These are phyloP conservation scores for Friedmanniomyces endolithicus DNA, from an alignment of 495 filamentous ascomycete genomes.

Conservation along the genomic window DNA sequence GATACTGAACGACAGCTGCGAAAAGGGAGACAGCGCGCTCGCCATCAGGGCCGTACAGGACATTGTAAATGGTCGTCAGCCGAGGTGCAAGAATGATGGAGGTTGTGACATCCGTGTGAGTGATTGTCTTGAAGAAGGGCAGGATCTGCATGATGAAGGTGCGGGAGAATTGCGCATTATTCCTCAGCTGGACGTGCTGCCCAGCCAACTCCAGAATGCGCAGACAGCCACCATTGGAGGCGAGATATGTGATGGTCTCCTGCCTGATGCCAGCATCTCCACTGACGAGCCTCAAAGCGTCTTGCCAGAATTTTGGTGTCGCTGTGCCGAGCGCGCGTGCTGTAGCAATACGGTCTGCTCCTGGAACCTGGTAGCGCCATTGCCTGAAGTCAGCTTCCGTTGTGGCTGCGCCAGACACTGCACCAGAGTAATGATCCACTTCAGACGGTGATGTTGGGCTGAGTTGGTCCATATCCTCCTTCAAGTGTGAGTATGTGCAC, in stretches of 20 bases:
- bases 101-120: constrained; percentile 38
- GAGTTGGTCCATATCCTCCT: not conserved
- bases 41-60: constrained; percentile 43
- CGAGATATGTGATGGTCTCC: constrained; percentile 2
- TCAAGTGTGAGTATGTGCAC: not conserved
- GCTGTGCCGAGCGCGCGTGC: not conserved
- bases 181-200: constrained; percentile 3
- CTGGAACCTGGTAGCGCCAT: not conserved
- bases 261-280: not conserved
- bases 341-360: not conserved
- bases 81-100: constrained; percentile 45
- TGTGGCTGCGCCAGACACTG: not conserved
- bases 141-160: constrained; percentile 27
- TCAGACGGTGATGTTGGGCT: too few species aligned
- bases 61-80: constrained; percentile 44
- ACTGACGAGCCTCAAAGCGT: not conserved
- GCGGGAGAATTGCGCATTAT: not conserved
- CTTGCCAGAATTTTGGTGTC: not conserved
- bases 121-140: constrained; percentile 42
- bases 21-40: constrained; percentile 36
- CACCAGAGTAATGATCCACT: too few species aligned
- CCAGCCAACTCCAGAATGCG: constrained; percentile 11
- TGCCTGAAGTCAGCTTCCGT: not conserved
- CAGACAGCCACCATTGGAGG: constrained; percentile 6
- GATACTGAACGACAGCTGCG: constrained; percentile 3